Conservation (phyloP, 2,329 filamentous ascomycete genomes). For the Aspergillus japonicus region DNA sequence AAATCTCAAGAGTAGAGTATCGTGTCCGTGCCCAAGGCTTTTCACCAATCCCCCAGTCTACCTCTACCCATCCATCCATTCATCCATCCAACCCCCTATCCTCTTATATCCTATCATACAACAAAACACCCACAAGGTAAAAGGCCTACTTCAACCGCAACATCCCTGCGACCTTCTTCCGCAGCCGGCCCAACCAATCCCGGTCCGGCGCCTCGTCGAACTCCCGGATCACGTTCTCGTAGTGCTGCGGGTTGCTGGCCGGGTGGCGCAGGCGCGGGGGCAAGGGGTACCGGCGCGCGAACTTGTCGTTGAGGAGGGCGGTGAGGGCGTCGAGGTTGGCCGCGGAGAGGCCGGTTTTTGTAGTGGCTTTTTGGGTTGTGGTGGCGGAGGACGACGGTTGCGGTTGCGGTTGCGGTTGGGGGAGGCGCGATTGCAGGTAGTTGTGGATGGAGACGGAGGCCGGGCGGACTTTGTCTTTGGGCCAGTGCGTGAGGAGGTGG, state of each 20-base stretch:
- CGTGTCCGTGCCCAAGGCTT: no score
- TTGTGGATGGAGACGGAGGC: slow-evolving; percentile 46
- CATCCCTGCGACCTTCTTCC: slow-evolving; percentile 49
- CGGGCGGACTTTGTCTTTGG: slow-evolving; percentile 45
- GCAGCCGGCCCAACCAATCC: slow-evolving; percentile 46
- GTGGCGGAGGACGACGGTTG: slow-evolving; percentile 2
- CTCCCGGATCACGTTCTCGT: slow-evolving; percentile 53
- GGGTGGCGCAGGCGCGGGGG: slow-evolving; percentile 50
- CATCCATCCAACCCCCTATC: no score
- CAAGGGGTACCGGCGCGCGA: slow-evolving; percentile 52
- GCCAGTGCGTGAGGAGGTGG: slow-evolving; percentile 47
- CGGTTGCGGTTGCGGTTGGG: slow-evolving; percentile 5
- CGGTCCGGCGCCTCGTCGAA: slow-evolving; percentile 54
- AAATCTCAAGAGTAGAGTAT: no score
- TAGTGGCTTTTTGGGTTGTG: slow-evolving; percentile 20
- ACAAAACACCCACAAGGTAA: background rate
- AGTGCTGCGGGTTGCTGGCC: slow-evolving; percentile 52
- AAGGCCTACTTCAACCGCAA: slow-evolving; percentile 40
- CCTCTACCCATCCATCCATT: no score
- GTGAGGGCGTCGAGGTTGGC: slow-evolving; percentile 58
- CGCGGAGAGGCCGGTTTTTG: slow-evolving; percentile 28
- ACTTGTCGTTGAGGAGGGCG: slow-evolving; percentile 60
- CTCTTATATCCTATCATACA: background rate
- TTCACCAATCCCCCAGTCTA: no score
- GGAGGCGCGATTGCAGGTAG: slow-evolving; percentile 39